Evolutionary conservation across 1,284 basidiomycete genomes (phyloP), one percentile per base, ranked within the genome.

Genomic region (Coniferiporia sulphurascens): DNA sequence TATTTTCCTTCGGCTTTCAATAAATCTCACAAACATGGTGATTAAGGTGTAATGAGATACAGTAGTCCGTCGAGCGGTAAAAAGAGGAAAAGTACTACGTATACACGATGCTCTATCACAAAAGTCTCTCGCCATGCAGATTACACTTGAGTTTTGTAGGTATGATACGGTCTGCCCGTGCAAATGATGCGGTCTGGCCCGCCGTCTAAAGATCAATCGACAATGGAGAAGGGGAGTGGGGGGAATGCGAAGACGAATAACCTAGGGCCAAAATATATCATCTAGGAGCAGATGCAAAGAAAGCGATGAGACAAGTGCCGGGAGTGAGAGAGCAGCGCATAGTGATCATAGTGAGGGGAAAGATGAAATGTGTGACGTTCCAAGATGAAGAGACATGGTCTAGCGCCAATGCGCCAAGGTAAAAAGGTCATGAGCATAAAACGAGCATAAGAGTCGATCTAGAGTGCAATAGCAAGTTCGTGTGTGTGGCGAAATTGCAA

Each of bases 121-220:
- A 77, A 73, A 78, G 74, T 82, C 79, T 82, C 80, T 82, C 81
- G 80, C 81, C 69, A 78, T 80, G 77, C 78, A 78, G 78, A 73
- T 71, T 58, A 58, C 60, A 58, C 21, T 51, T 10, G 55, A 15
- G 60, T 21, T 55, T 52, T 53, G 55, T 62, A 58, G 46, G 56
- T 60, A 60, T 54, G 34, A 32, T 59, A 59, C 53, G 44, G 50
- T 59, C 61, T 62, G 61, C 61, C 52, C 57, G 35, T 48, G 61
- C 61, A 62, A 54, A 62, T 62, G 58, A 62, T 62, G 61, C 57
- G 56, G 61, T 56, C 46, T 59, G 61, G 57, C 61, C 61, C 61
- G 50, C 50, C 51, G 48, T 59, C 58, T 59, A 62, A 44, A 55
- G 54, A 62, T 62, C 61, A 59, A 38, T 62, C 58, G 58, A 62